phyloP scores from a whole-genome alignment of 2,329 filamentous ascomycete genomes.

The Mycosphaerella sp. region DNA sequence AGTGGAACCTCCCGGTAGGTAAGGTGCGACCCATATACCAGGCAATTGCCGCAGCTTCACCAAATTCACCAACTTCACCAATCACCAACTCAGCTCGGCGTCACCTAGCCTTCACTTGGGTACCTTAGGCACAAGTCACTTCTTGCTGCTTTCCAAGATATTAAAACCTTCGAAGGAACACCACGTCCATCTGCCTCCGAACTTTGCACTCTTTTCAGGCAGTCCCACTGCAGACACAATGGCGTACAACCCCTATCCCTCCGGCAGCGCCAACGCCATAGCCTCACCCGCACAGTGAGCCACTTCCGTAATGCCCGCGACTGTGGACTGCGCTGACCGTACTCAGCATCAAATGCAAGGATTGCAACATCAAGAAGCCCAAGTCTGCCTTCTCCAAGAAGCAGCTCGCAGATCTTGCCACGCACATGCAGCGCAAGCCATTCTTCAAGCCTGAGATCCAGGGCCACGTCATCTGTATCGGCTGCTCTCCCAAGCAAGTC shows the following conservation, averaged over 20 bases:
- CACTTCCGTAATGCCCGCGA: neutral
- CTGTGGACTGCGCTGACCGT: neutral
- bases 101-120: too few species aligned
- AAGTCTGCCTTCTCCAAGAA: constrained; percentile 9
- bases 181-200: neutral
- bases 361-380: constrained; percentile 13
- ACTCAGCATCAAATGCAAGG: constrained; percentile 19
- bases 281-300: neutral
- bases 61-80: too few species aligned
- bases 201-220: neutral
- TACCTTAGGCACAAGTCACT: too few species aligned
- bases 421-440: neutral
- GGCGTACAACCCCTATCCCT: neutral
- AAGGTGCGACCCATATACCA: too few species aligned
- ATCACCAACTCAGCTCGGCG: too few species aligned
- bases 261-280: neutral
- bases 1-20: too few species aligned
- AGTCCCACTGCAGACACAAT: neutral
- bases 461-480: constrained; percentile 19
- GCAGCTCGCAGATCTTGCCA: constrained; percentile 4
- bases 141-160: too few species aligned
- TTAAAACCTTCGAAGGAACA: too few species aligned
- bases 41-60: too few species aligned
- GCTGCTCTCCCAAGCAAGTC: constrained; percentile 19
- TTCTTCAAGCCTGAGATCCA: constrained; percentile 11